These are phyloP conservation scores for Penstemon davidsonii DNA, from an alignment of 257 asterid species.

Conservation along the genomic window DNA sequence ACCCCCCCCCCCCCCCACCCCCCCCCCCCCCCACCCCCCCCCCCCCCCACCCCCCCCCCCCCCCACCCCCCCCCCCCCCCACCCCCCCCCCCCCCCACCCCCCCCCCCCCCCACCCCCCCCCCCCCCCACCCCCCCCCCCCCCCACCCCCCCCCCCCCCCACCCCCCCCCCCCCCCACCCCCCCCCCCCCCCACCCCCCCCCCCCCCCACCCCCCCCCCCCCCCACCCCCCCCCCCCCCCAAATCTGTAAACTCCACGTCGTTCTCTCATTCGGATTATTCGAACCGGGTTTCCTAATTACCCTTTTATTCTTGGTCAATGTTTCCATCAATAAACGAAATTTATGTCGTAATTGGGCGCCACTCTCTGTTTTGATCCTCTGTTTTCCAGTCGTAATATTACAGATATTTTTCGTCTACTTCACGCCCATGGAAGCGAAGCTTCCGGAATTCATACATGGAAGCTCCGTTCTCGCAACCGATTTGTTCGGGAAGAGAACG, in stretches of 20 bases:
- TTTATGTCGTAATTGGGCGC: constrained; percentile 42
- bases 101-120: too few species aligned
- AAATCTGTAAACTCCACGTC: constrained; percentile 63
- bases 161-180: too few species aligned
- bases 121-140: too few species aligned
- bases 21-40: too few species aligned
- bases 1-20: too few species aligned
- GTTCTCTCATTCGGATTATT: constrained; percentile 67
- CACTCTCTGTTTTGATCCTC: constrained; percentile 31
- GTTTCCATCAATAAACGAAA: constrained; percentile 49
- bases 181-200: too few species aligned
- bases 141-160: too few species aligned
- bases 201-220: too few species aligned
- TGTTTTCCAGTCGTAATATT: constrained; percentile 45
- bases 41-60: too few species aligned
- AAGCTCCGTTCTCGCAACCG: constrained; percentile 38
- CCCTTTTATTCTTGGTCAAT: constrained; percentile 63
- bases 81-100: too few species aligned
- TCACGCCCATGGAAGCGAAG: constrained; percentile 40
- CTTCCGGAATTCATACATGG: constrained; percentile 53
- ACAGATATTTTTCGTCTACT: constrained; percentile 46
- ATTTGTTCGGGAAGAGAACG: constrained; percentile 33
- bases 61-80: too few species aligned
- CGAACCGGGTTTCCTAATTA: constrained; percentile 68
- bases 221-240: too few species aligned